phyloP scores from a whole-genome alignment of 2,329 filamentous ascomycete genomes.

The Aspergillus felis region DNA sequence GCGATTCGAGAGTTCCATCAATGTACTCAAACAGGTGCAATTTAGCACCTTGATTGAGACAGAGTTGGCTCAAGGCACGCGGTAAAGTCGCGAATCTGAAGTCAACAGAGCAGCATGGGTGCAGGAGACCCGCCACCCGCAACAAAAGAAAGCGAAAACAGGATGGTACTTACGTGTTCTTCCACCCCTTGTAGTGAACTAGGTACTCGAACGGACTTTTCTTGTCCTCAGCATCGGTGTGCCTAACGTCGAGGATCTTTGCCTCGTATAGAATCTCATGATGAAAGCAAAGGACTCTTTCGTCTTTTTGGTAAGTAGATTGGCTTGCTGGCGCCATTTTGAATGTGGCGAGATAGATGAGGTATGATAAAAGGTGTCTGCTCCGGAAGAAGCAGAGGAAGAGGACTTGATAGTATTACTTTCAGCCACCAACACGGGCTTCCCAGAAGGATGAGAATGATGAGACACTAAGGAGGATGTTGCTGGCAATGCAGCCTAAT shows the following conservation, averaged over 20 bases:
- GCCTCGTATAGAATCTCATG: slow-evolving; percentile 97
- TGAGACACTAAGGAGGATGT: not conserved
- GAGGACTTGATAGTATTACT: not conserved
- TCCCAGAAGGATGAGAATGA: not conserved
- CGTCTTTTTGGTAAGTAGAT: slow-evolving; percentile 66
- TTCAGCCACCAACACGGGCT: not conserved
- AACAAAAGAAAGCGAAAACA: not conserved
- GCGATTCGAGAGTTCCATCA: too few species aligned
- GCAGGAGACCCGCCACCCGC: not conserved
- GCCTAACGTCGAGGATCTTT: slow-evolving; percentile 78
- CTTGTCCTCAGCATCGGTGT: slow-evolving; percentile 60
- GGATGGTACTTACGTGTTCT: slow-evolving; percentile 71
- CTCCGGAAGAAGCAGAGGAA: not conserved
- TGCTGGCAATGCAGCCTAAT: not conserved
- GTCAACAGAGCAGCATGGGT: not conserved
- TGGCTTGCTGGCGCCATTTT: slow-evolving; percentile 58
- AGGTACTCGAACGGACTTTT: slow-evolving; percentile 79
- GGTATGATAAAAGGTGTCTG: not conserved
- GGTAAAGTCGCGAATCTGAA: not conserved
- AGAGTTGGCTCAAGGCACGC: not conserved
- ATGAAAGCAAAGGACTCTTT: slow-evolving; percentile 95
- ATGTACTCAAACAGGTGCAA: too few species aligned
- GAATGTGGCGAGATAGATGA: slow-evolving; percentile 30
- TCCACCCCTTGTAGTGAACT: slow-evolving; percentile 99
- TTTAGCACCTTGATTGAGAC: too few species aligned